Evolutionary conservation across 2,329 filamentous ascomycete species (phyloP).

Genomic region (Kalaharituber pfeilii): DNA sequence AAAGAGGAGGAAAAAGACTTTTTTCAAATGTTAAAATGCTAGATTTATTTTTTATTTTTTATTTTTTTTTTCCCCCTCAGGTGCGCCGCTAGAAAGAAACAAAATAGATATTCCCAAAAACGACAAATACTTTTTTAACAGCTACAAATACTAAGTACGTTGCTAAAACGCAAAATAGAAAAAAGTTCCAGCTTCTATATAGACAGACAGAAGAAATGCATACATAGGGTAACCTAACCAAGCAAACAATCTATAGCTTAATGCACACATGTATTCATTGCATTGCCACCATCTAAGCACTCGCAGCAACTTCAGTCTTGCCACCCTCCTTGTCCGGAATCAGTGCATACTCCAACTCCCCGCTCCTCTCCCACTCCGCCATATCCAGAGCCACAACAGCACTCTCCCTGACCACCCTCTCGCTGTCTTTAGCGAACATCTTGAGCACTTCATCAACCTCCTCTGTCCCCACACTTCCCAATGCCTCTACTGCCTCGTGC

Average conservation of each 20-base stretch:
- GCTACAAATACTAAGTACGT: neutral
- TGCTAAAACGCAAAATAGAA: neutral
- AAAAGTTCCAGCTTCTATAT: neutral
- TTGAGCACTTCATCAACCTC: conserved; percentile 74
- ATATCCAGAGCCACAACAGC: conserved; percentile 92
- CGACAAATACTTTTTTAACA: too few relatives aligned
- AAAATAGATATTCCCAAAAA: neutral
- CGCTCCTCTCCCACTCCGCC: conserved; percentile 87
- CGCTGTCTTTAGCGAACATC: conserved; percentile 68
- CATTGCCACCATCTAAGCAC: too few relatives aligned
- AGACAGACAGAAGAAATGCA: neutral
- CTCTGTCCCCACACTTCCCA: conserved; percentile 85
- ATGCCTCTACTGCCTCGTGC: conserved; percentile 89
- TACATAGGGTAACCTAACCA: neutral
- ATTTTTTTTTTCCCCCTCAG: too few relatives aligned
- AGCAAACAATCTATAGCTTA: neutral
- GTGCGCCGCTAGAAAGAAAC: too few relatives aligned
- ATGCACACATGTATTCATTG: too few relatives aligned
- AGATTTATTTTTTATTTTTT: too few relatives aligned
- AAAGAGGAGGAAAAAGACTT: too few relatives aligned
- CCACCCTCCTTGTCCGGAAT: conserved; percentile 43
- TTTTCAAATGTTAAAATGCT: too few relatives aligned
- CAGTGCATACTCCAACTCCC: conserved; percentile 78
- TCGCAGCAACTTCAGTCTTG: too few relatives aligned
- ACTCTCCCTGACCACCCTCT: conserved; percentile 86